Evolutionary conservation across 1,284 basidiomycete genomes (phyloP).

Genomic region (Agaricales sp.): DNA sequence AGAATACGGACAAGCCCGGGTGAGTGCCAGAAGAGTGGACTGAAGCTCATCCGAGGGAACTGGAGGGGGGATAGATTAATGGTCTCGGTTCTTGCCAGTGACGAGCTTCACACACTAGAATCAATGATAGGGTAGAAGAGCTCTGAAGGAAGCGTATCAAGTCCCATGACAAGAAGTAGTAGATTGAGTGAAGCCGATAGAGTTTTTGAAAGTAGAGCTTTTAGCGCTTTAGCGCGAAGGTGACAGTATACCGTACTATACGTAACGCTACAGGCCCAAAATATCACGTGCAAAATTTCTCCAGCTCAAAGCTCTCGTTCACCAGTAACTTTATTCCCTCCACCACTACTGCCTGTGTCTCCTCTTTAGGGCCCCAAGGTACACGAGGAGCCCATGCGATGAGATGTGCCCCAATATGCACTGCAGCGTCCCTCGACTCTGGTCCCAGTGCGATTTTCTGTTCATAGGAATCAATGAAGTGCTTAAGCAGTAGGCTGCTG

Average conservation of each 20-base stretch:
- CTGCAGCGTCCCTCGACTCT: slow-evolving; percentile 19
- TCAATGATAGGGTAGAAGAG: slow-evolving; percentile 44
- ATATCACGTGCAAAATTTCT: not conserved
- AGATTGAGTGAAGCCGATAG: not conserved
- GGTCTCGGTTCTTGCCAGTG: not conserved
- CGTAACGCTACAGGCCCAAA: slow-evolving; percentile 2
- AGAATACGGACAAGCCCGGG: slow-evolving; percentile 40
- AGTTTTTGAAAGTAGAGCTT: not conserved
- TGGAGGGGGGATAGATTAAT: not conserved
- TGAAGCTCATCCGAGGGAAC: slow-evolving; percentile 29
- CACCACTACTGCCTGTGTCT: slow-evolving; percentile 32
- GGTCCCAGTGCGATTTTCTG: slow-evolving; percentile 12
- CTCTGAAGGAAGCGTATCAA: slow-evolving; percentile 39
- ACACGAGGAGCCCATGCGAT: slow-evolving; percentile 32
- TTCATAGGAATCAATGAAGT: slow-evolving; percentile 27
- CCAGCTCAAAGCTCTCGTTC: slow-evolving; percentile 1
- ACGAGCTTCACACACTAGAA: slow-evolving; percentile 12
- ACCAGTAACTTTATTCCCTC: slow-evolving; percentile 2
- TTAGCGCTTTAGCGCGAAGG: not conserved
- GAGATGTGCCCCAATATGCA: slow-evolving; percentile 41
- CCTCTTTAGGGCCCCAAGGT: slow-evolving; percentile 33
- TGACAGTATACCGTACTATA: slow-evolving; percentile 1
- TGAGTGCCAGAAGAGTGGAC: slow-evolving; percentile 37
- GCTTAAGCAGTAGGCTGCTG: not conserved
- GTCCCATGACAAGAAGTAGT: too few relatives aligned